These are phyloP conservation scores for Mycena indigotica DNA, from an alignment of 768 basidiomycete genomes.

Conservation along the genomic window DNA sequence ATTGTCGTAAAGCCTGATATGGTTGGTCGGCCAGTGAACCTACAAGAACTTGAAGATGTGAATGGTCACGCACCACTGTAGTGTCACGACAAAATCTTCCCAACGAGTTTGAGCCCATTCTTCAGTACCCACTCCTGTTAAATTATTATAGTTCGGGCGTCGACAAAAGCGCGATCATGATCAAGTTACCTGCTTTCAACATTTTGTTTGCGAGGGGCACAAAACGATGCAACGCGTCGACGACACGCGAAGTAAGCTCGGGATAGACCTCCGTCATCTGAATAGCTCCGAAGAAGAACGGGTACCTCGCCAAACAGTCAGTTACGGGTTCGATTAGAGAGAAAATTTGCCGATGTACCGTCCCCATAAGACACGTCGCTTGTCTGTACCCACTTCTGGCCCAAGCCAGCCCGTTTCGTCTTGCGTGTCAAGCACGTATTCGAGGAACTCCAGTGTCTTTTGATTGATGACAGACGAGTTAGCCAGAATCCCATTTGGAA, in stretches of 20 bases:
- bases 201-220: constrained; percentile 55
- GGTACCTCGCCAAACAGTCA: no score
- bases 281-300: constrained; percentile 60
- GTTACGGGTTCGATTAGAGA: constrained; percentile 16
- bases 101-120: constrained; percentile 56
- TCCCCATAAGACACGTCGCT: constrained; percentile 57
- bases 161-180: not conserved
- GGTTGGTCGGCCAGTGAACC: no score
- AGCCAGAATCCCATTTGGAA: constrained; percentile 51
- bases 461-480: constrained; percentile 46
- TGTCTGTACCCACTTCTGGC: constrained; percentile 54
- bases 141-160: not conserved
- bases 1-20: constrained; percentile 53
- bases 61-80: constrained; percentile 48
- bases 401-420: constrained; percentile 59
- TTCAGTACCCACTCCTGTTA: constrained; percentile 49
- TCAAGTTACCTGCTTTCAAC: constrained; percentile 45
- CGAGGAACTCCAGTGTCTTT: constrained; percentile 50
- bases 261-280: constrained; percentile 56
- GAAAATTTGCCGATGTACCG: constrained; percentile 29
- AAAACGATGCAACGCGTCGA: constrained; percentile 54
- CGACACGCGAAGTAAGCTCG: constrained; percentile 44
- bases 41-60: not conserved
- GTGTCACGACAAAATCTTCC: constrained; percentile 58
- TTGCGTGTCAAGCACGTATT: constrained; percentile 54